A percentile compares a stretch with the other conserved stretches of the same genome.
Evolutionary conservation across 2,329 filamentous ascomycete genomes (phyloP).

Genomic region (Diaporthe australafricana): DNA sequence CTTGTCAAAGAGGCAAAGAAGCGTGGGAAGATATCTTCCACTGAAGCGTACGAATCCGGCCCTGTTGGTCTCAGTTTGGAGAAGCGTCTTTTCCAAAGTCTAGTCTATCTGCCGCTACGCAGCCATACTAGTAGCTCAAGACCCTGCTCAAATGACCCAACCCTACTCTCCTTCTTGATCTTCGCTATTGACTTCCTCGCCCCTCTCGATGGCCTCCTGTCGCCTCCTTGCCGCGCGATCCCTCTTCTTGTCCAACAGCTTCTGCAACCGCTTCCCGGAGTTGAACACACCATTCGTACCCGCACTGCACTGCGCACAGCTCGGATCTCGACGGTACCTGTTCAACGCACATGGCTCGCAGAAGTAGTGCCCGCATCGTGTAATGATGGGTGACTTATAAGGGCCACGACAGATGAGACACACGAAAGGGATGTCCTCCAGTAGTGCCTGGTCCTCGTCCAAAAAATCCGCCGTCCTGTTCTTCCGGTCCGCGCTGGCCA

Average conservation of each 20-base stretch:
- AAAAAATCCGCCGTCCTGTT: constrained; percentile 46
- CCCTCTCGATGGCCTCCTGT: constrained; percentile 63
- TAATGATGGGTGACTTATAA: constrained; percentile 85
- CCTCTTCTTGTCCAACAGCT: constrained; percentile 80
- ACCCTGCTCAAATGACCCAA: not conserved
- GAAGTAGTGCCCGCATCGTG: constrained; percentile 95
- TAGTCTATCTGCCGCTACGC: not conserved
- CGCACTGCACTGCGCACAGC: constrained; percentile 85
- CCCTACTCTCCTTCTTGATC: constrained; percentile 46
- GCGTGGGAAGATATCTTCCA: not conserved
- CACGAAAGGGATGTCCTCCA: constrained; percentile 88
- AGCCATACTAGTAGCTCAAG: not conserved
- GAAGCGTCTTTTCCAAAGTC: not conserved
- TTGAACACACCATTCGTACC: constrained; percentile 94
- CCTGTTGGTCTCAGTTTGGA: not conserved
- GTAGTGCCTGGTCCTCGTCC: constrained; percentile 63
- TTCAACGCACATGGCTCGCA: constrained; percentile 91
- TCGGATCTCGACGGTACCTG: constrained; percentile 86
- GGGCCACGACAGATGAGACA: constrained; percentile 86
- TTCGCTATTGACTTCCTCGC: constrained; percentile 61
- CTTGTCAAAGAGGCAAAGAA: too few relatives aligned
- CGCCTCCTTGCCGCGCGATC: constrained; percentile 69
- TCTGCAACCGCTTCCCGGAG: constrained; percentile 83
- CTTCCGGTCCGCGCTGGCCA: constrained; percentile 68
- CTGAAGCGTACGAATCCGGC: not conserved